Evolutionary conservation across 352 stramenopile species (phyloP), one percentile per base, ranked within the genome.

Genomic region (Pythium monospermum): DNA sequence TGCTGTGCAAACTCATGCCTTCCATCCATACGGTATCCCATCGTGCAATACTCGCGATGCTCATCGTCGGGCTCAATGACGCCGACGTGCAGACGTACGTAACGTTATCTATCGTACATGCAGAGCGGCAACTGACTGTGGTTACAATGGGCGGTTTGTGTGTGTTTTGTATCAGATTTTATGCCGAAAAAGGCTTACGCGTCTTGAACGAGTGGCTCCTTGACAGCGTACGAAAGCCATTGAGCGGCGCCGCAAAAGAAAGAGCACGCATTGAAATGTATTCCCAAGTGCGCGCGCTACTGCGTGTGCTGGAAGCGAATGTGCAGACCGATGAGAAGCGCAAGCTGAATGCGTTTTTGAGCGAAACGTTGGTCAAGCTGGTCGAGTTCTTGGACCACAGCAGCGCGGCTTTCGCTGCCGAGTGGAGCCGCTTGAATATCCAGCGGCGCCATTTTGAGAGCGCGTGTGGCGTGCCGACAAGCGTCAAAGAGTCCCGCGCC

Each of bases 1-100:
- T 89, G 53, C 66, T 89, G 30, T 87, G 77, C 64, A 84, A 87
- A 51, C 80, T 91, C 66, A 84, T 91, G 80, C 76, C 80, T 38
- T 89, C 75, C 35, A 89, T 91, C 58, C 76, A 89, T 66, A 91
- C 80, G 59, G 51, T 75, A 33, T 76, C 80, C 40, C 80, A 91
- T 57, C 80, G 80, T 59, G 80, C 76, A 13, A 86, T 89, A 36
- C 66, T 91, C 46, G 77, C 73, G 35, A 81, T 91, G 66, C 71
- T 91, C 38, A 61, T 91, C 40, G 64, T 66, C 26, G 69, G 74
- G 32, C 73, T 91, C 57, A 84, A 65, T 66, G 76, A 87, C 59
- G 67, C 67, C 45, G 80, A 91, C 61, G 67, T 66, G 32, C 74
- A 85, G 57, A 82, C 73, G 76, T 91, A 39, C 42, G 64, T 57